Evolutionary conservation across 306 rosid genomes (phyloP).

Genomic region (Luffa acutangula): DNA sequence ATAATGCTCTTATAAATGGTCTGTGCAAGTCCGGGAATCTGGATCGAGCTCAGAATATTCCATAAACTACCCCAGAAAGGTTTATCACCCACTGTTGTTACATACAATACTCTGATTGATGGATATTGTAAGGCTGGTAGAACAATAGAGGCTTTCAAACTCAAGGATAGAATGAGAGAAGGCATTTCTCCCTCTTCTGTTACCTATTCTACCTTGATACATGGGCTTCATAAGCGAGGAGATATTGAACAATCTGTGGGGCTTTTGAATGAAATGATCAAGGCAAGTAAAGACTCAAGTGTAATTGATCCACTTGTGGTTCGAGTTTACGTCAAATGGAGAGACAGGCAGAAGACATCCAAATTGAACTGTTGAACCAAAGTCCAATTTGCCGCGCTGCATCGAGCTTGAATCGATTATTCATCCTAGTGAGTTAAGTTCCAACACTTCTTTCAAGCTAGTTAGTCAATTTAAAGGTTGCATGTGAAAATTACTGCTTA

Average conservation of each 20-base stretch:
- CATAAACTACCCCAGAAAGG: constrained; percentile 56
- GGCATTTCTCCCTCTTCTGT: constrained; percentile 36
- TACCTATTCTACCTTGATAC: constrained; percentile 29
- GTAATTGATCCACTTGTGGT: constrained; percentile 10
- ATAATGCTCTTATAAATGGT: constrained; percentile 71
- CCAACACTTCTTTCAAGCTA: background rate
- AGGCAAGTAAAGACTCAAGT: constrained; percentile 17
- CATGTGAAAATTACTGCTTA: constrained; percentile 14
- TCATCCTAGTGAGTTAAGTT: background rate
- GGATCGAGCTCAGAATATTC: constrained; percentile 63
- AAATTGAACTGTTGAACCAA: background rate
- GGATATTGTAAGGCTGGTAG: constrained; percentile 52
- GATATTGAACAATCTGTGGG: constrained; percentile 14
- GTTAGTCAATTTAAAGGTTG: constrained; percentile 5
- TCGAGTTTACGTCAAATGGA: constrained; percentile 4
- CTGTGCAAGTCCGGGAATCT: constrained; percentile 66
- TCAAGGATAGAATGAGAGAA: constrained; percentile 51
- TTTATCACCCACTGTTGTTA: constrained; percentile 53
- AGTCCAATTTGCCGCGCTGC: background rate
- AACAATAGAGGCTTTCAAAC: constrained; percentile 43
- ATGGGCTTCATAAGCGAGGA: constrained; percentile 22
- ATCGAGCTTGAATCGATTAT: background rate
- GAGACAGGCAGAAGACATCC: background rate
- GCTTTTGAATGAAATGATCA: constrained; percentile 24
- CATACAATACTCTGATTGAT: constrained; percentile 57